Base-by-base conservation (phyloP, 2,329 filamentous ascomycete genomes). In the Pestalotiopsis sp. region DNA sequence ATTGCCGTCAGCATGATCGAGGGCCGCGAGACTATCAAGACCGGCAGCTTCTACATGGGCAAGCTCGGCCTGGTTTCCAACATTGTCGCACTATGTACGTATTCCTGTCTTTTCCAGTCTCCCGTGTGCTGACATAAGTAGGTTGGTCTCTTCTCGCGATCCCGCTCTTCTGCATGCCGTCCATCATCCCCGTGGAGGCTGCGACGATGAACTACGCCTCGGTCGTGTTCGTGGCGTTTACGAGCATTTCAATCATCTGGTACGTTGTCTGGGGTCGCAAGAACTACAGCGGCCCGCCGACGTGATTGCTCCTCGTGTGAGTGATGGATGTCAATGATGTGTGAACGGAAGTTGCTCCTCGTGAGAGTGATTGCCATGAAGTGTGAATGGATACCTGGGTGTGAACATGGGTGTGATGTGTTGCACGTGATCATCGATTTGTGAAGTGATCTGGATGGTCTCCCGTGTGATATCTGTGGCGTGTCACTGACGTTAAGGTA, bases 161-260 rank as follows among this genome's bases (percentile, higher is more conserved):
- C 66, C 91, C 91, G 1, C 86, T 94, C 17, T 94, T 94, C 84
- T 94, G 89, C 80, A 92, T 92, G 89, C 91, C 91, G 0, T 86
- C 89, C 0, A 80, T 80, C 58, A 81, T 92, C n/a, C 89, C 89
- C 5, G 89, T 84, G 0, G 79, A 76, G 20, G 73, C 85, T 5
- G 77, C 80, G 20, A 85, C 83, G 52, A 91, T 93, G 84, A 94
- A 94, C 84, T 94, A 93, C 78, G 91, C 91, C 1, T 89, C 89
- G 14, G 91, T 90, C 41, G 91, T 94, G n/a, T 93, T 94, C 73
- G 86, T 91, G 31, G 90, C 84, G 4, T 91, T 92, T 71, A 85
- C 87, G 67, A 63, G 83, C 52, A 85, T 93, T 68, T 88, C 91
- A 1, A 85, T 83, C 11, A 78, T 81, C 7, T 94, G 91, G 91